These are phyloP conservation scores for Monosporascus sp. DNA, from an alignment of 2,329 filamentous ascomycete genomes.

Conservation along the genomic window DNA sequence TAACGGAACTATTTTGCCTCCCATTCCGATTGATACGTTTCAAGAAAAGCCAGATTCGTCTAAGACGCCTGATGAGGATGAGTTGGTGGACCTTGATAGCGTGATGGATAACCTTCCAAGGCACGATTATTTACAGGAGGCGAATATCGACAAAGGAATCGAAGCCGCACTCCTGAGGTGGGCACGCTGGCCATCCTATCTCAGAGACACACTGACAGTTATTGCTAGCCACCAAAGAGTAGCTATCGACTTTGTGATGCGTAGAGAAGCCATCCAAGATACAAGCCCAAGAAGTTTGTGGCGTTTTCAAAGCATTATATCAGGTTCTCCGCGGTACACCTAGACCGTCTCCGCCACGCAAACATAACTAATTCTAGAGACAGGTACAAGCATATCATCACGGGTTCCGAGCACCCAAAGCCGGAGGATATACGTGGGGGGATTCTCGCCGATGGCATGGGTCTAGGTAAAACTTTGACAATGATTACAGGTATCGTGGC, in stretches of 20 bases:
- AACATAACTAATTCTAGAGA: not conserved
- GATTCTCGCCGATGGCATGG: slow-evolving; percentile 18
- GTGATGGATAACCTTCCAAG: slow-evolving; percentile 9
- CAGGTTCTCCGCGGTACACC: not conserved
- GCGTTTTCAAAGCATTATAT: not conserved
- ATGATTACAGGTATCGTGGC: slow-evolving; percentile 13
- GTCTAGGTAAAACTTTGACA: slow-evolving; percentile 17
- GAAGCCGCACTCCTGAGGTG: slow-evolving; percentile 8
- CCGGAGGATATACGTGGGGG: slow-evolving; percentile 11
- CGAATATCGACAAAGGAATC: slow-evolving; percentile 7
- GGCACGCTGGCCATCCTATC: not conserved
- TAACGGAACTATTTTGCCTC: slow-evolving; percentile 6
- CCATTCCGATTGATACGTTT: slow-evolving; percentile 3
- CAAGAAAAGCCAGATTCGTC: not conserved
- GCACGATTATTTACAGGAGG: slow-evolving; percentile 4
- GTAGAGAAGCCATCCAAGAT: slow-evolving; percentile 4
- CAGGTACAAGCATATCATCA: slow-evolving; percentile 11
- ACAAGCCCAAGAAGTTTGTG: slow-evolving; percentile 5
- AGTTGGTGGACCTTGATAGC: not conserved
- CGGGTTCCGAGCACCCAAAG: slow-evolving; percentile 3
- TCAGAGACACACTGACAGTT: not conserved
- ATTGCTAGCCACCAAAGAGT: slow-evolving; percentile 13
- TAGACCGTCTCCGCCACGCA: not conserved
- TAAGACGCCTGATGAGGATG: not conserved
- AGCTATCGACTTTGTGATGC: slow-evolving; percentile 11